These are phyloP conservation scores for Aspergillus persii DNA, from an alignment of 2,329 filamentous ascomycete genomes.

Conservation along the genomic window DNA sequence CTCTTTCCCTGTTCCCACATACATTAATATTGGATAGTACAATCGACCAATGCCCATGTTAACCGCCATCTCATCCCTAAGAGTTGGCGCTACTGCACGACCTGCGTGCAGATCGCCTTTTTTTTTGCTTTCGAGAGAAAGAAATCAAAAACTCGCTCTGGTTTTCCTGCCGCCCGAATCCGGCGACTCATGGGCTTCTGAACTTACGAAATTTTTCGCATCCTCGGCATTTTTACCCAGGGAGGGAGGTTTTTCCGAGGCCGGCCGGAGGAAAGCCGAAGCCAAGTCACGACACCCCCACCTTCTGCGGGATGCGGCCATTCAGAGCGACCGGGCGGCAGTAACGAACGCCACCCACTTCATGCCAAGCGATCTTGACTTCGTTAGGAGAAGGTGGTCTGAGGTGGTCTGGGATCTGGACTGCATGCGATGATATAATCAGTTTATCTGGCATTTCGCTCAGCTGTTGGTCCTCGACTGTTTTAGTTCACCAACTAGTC, in stretches of 20 bases:
- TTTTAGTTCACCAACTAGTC: not conserved
- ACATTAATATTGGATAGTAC: not conserved
- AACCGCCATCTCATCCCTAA: not conserved
- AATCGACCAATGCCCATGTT: not conserved
- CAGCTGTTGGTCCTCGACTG: no score
- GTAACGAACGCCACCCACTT: conserved; percentile 27
- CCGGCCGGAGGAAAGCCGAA: conserved; percentile 22
- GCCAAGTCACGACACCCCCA: conserved; percentile 5
- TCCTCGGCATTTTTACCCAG: conserved; percentile 20
- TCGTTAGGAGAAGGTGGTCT: conserved; percentile 10
- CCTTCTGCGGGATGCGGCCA: not conserved
- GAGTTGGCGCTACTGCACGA: conserved; percentile 6
- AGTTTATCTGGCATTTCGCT: not conserved
- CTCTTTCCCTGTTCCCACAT: not conserved
- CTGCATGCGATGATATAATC: conserved; percentile 4
- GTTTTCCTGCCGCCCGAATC: conserved; percentile 14
- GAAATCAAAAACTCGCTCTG: no score
- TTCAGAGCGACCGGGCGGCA: conserved; percentile 5
- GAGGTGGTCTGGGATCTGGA: conserved; percentile 7
- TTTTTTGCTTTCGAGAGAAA: not conserved
- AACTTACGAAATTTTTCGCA: not conserved
- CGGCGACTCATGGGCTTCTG: conserved; percentile 3
- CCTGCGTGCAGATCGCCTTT: conserved; percentile 18
- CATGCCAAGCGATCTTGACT: conserved; percentile 15
- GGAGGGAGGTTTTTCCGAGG: conserved; percentile 26